Conservation (phyloP, 208 protist genomes). For the Cochliopodium minus region DNA sequence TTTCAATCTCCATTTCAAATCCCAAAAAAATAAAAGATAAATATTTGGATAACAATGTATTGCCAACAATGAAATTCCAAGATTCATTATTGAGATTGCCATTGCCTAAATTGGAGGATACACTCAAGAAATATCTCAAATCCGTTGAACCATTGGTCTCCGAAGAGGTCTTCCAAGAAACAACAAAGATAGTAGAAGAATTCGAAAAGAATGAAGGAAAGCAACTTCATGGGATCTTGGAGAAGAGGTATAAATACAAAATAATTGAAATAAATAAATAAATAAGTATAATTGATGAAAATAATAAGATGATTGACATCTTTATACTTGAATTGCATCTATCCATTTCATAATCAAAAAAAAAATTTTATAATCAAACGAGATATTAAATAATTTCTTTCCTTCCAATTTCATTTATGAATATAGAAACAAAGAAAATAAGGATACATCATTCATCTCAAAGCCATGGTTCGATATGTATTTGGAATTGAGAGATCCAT, state of each 20-base stretch:
- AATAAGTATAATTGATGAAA: too few species aligned
- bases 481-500: constrained; percentile 34
- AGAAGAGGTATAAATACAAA: too few species aligned
- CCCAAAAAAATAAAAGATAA: not conserved
- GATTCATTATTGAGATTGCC: constrained; percentile 48
- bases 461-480: constrained; percentile 46
- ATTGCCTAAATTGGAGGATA: constrained; percentile 39
- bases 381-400: too few species aligned
- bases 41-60: constrained; percentile 20
- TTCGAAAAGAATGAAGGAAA: constrained; percentile 40
- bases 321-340: too few species aligned
- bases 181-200: constrained; percentile 24
- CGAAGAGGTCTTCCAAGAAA: constrained; percentile 27
- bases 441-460: constrained; percentile 58
- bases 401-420: too few species aligned
- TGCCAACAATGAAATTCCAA: constrained; percentile 56
- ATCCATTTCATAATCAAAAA: too few species aligned
- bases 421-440: constrained; percentile 51
- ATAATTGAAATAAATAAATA: too few species aligned
- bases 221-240: too few species aligned
- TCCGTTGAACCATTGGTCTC: constrained; percentile 38
- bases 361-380: too few species aligned
- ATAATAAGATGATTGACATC: too few species aligned
- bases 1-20: too few species aligned
- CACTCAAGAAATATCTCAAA: constrained; percentile 34